phyloP scores from a whole-genome alignment of 345 rosid genomes.

The Gossypium longicalyx region DNA sequence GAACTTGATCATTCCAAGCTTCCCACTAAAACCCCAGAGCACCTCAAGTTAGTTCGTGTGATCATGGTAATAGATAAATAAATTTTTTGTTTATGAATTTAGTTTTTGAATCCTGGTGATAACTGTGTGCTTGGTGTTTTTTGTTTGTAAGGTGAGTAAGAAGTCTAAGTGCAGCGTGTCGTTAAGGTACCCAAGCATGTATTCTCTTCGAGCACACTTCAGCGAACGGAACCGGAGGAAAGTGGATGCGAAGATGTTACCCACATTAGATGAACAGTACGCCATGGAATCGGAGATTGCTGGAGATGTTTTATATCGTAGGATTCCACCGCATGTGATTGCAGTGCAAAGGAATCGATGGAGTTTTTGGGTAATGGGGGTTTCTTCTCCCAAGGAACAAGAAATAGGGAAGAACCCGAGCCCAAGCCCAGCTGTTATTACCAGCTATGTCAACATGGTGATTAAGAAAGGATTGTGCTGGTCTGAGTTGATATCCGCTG shows the following conservation, averaged over 20 bases:
- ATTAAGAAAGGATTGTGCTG: conserved; percentile 41
- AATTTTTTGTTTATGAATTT: too few relatives aligned
- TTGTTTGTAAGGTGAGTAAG: conserved; percentile 53
- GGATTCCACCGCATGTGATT: conserved; percentile 53
- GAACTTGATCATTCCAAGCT: conserved; percentile 65
- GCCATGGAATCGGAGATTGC: conserved; percentile 50
- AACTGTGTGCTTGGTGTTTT: not conserved
- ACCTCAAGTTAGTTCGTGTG: conserved; percentile 51
- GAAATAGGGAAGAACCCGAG: conserved; percentile 4
- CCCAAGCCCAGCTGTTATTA: conserved; percentile 9
- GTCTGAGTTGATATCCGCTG: conserved; percentile 44
- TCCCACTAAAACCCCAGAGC: conserved; percentile 46
- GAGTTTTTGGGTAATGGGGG: conserved; percentile 66
- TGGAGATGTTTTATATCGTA: conserved; percentile 52
- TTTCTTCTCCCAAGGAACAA: conserved; percentile 18
- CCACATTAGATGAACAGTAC: conserved; percentile 66
- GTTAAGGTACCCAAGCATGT: conserved; percentile 64
- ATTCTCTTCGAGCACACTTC: conserved; percentile 52
- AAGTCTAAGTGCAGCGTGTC: conserved; percentile 49
- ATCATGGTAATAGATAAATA: conserved; percentile 49
- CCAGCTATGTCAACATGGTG: conserved; percentile 14
- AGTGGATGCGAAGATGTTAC: conserved; percentile 39
- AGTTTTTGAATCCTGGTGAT: not conserved
- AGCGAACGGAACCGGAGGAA: conserved; percentile 26
- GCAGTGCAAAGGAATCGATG: conserved; percentile 34